Base-by-base conservation (phyloP, 495 filamentous ascomycete species). In the Penicillium alfredii region DNA sequence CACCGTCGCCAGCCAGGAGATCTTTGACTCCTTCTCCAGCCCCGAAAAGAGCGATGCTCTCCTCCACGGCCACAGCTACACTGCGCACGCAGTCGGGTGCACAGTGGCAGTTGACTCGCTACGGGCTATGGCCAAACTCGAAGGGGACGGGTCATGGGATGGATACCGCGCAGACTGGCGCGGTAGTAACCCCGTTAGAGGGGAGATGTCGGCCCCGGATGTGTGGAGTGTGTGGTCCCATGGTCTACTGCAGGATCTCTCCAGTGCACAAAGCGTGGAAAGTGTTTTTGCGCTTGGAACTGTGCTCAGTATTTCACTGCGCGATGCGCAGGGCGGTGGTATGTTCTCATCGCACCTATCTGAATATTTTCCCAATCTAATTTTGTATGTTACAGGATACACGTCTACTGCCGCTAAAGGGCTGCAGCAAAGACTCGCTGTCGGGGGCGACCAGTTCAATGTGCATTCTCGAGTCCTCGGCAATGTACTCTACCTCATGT, bases 51-150 rank as follows among this genome's bases (percentile, higher is more conserved):
- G 71, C 8, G 80, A 85, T 39, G 84, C 83, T 0, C 57, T 89
- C 21, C 66, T 89, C 21, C 84, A 89, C 45, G 84, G 84, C 0
- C 84, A 89, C 58, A 86, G 81, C 49, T 89, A 89, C 47, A 89
- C 84, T 0, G 84, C 83, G 3, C 83, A 89, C 53, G 66, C 84
- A 0, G 70, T 88, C 6, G 84, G 84, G 1, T 89, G 84, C 44
- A 71, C 77, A 9, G 82, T 88, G 8, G 84, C 82, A 0, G 61
- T 74, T 9, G 71, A 73, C 15, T 77, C 73, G 6, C 38, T 88
- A 24, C 56, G 55, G 34, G 62, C 60, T 24, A 70, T 86, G 69
- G 53, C 63, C 30, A 41, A 60, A 8, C 69, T 86, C 63, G 76
- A 82, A 4, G 52, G 37, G 4, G 35, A 46, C 9, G 73, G 69